These are phyloP conservation scores for Gossypium bickii DNA, from an alignment of 345 rosid genomes.

Conservation along the genomic window DNA sequence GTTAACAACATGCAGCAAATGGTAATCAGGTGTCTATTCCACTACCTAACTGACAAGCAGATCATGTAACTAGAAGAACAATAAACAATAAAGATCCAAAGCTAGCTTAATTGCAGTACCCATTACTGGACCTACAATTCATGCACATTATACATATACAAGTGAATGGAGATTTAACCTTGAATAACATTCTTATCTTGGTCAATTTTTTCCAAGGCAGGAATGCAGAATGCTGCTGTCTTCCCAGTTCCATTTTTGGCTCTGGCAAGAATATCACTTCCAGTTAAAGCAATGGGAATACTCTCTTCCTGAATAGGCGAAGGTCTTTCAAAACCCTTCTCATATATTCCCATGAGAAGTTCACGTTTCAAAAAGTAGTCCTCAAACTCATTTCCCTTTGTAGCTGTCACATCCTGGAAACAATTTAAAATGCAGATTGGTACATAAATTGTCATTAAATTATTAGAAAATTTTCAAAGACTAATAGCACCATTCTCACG, in stretches of 20 bases:
- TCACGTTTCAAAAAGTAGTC: conserved; percentile 96
- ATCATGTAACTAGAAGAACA: conserved; percentile 1
- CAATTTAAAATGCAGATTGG: not conserved
- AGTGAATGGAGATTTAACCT: conserved; percentile 43
- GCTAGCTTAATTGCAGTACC: not conserved
- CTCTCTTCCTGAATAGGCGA: conserved; percentile 99
- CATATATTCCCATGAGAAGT: conserved; percentile 93
- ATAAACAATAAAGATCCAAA: not conserved
- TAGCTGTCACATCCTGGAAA: conserved; percentile 93
- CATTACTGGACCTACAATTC: not conserved
- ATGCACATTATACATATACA: not conserved
- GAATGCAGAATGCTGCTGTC: conserved; percentile 98
- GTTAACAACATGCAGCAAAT: not conserved
- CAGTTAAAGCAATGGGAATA: conserved; percentile 98
- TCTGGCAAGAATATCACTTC: conserved; percentile 99
- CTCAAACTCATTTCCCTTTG: conserved; percentile 97
- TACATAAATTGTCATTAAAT: not conserved
- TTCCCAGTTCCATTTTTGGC: conserved; percentile 99
- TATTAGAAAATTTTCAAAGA: not conserved
- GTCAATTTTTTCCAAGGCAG: conserved; percentile 95
- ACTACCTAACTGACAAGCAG: not conserved
- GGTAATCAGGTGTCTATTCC: not conserved
- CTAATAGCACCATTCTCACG: not conserved
- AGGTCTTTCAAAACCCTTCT: conserved; percentile 98
- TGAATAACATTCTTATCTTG: conserved; percentile 90